Percentiles rank a stretch among this genome's conserved stretches.
These are phyloP conservation scores for Lasiosphaeris hirsuta DNA, from an alignment of 495 filamentous ascomycete species.

Conservation along the genomic window DNA sequence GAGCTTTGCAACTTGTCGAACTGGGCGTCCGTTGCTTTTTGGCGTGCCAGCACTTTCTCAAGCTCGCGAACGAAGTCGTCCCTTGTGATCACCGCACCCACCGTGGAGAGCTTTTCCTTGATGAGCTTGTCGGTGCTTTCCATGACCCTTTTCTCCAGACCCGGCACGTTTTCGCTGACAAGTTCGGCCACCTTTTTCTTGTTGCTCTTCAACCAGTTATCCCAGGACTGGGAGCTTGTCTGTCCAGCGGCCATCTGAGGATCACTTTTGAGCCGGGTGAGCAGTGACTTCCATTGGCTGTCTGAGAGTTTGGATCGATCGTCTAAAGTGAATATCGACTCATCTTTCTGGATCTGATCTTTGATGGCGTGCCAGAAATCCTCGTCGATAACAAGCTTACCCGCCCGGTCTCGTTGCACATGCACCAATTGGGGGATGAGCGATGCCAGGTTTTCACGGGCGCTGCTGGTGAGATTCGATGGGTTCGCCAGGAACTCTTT, in stretches of 20 bases:
- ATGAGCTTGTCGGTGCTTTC: conserved; percentile 4
- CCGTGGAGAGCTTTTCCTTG: conserved; percentile 6
- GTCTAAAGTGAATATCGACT: conserved; percentile 31
- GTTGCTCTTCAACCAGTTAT: conserved; percentile 37
- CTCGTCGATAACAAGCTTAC: conserved; percentile 43
- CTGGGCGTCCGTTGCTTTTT: conserved; percentile 21
- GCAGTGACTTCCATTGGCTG: conserved; percentile 36
- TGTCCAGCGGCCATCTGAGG: conserved; percentile 17
- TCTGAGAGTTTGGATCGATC: conserved; percentile 28
- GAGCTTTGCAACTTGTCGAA: conserved; percentile 17
- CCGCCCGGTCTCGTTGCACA: conserved; percentile 35
- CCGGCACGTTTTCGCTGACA: conserved; percentile 14
- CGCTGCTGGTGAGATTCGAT: conserved; percentile 11
- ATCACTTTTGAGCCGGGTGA: conserved; percentile 25
- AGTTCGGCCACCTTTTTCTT: conserved; percentile 25
- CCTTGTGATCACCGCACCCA: conserved; percentile 12
- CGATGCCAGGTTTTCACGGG: conserved; percentile 29
- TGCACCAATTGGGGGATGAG: conserved; percentile 36
- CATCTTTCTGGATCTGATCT: conserved; percentile 30
- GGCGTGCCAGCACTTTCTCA: conserved; percentile 14
- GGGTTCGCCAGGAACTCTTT: conserved; percentile 14
- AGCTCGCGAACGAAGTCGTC: conserved; percentile 29
- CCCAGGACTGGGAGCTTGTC: conserved; percentile 28
- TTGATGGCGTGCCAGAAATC: conserved; percentile 56
- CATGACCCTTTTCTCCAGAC: conserved; percentile 1